Base-by-base conservation (phyloP, 1,284 basidiomycete genomes). In the Malassezia restricta region DNA sequence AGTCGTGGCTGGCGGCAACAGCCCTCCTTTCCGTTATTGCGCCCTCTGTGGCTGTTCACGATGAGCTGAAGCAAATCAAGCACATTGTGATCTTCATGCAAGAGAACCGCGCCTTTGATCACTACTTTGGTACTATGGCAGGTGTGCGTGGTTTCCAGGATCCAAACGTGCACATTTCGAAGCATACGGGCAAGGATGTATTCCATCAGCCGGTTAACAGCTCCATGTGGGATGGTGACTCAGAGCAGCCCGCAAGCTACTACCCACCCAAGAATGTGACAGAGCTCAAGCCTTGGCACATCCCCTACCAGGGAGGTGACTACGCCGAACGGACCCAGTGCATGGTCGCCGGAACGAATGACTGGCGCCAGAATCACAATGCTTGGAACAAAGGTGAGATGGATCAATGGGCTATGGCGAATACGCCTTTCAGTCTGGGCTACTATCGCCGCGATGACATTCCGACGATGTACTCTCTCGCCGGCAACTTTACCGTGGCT, bases 91-190 rank as follows among this genome's bases (percentile, higher is more conserved):
- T 61, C 12, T 61, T 61, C 47, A 68, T 68, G 66, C 66, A 68
- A 45, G 65, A 68, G 51, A 67, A 68, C 53, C 49, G 65, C n/a
- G 62, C 65, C 17, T 68, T 67, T 39, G 65, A 68, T 43, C 65
- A 67, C 54, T 68, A 68, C 49, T 68, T 66, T 49, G 60, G 60
- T 7, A 60, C 65, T 7, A 59, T 65, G 50, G 58, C 57, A 3
- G 65, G 65, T 42, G 57, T 65, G 29, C 58, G 65, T 47, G 65
- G 65, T 20, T 68, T 68, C 53, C 52, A 49, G n/a, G 65, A 68
- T 38, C 65, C 65, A 14, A 68, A 68, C 43, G 61, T 63, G 12
- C 58, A 57, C 38, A 54, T 68, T 31, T 58, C 57, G 35, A 51
- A 53, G 15, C 56, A 68, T 48, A 63, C 65, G 12, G 53, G 47